These are phyloP conservation scores for Exophiala spinifera DNA, from an alignment of 2,329 filamentous ascomycete genomes.

Conservation along the genomic window DNA sequence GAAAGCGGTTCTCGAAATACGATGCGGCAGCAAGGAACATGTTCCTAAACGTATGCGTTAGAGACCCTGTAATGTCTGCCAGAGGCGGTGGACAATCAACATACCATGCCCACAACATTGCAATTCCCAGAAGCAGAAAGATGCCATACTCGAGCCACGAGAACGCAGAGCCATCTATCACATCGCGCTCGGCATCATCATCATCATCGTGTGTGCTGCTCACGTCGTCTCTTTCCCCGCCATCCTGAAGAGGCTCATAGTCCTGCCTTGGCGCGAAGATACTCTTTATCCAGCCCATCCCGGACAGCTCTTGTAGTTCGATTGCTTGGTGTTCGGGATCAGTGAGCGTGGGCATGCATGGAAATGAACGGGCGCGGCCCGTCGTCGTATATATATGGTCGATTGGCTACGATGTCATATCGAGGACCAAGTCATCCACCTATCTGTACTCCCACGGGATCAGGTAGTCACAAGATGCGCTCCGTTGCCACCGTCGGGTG, in stretches of 20 bases:
- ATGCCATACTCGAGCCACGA: slow-evolving; percentile 84
- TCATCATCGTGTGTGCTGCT: background rate
- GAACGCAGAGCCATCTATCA: slow-evolving; percentile 49
- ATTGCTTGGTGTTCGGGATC: slow-evolving; percentile 9
- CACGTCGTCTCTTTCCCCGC: slow-evolving; percentile 20
- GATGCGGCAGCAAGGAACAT: slow-evolving; percentile 96
- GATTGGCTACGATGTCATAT: slow-evolving; percentile 11
- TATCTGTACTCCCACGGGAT: too few species aligned
- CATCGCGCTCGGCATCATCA: slow-evolving; percentile 6
- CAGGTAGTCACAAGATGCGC: too few species aligned
- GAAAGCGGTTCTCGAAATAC: slow-evolving; percentile 85
- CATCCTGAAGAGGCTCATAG: slow-evolving; percentile 32
- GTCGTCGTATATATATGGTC: slow-evolving; percentile 4
- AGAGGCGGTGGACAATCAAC: slow-evolving; percentile 31
- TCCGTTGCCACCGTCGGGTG: too few species aligned
- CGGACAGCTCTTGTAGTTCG: slow-evolving; percentile 25
- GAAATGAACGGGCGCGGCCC: slow-evolving; percentile 10
- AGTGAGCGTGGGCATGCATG: slow-evolving; percentile 6
- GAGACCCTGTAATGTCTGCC: background rate
- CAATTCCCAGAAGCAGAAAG: slow-evolving; percentile 79
- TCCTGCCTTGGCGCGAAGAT: slow-evolving; percentile 34
- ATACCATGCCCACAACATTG: slow-evolving; percentile 98
- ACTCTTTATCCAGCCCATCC: slow-evolving; percentile 38
- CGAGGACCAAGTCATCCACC: too few species aligned
- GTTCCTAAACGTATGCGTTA: slow-evolving; percentile 61